phyloP scores from a whole-genome alignment of 306 rosid genomes.

The Corylus avellana region DNA sequence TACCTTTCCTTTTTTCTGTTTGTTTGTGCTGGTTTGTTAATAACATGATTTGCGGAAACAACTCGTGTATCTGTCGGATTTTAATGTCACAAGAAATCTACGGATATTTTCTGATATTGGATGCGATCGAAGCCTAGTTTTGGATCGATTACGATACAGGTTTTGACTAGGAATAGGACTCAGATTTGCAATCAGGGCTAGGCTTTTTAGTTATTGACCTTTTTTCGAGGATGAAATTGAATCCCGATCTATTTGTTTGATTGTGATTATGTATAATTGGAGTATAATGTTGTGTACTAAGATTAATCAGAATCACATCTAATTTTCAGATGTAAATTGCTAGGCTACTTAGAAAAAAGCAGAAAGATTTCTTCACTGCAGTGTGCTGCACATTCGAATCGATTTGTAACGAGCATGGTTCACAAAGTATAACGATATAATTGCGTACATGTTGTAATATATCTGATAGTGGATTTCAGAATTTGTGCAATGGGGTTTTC shows the following conservation, averaged over 20 bases:
- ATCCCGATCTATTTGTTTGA: not conserved
- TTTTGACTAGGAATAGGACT: not conserved
- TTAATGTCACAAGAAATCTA: not conserved
- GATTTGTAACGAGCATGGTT: not conserved
- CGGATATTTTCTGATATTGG: not conserved
- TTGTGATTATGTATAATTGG: not conserved
- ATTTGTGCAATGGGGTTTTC: not conserved
- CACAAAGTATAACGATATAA: not conserved
- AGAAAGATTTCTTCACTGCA: not conserved
- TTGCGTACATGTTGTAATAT: no score
- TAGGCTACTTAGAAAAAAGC: no score
- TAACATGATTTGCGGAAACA: not conserved
- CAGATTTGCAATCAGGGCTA: not conserved
- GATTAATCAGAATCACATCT: no score
- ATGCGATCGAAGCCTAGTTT: not conserved
- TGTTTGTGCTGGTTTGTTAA: not conserved
- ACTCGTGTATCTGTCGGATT: not conserved
- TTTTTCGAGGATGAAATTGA: not conserved
- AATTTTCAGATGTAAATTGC: not conserved
- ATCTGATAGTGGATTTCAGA: not conserved
- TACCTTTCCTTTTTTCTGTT: not conserved
- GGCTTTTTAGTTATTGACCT: not conserved
- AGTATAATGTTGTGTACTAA: not conserved
- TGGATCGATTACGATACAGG: not conserved
- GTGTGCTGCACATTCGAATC: not conserved